These are phyloP conservation scores for Hypoxylon sp. DNA, from an alignment of 2,329 filamentous ascomycete genomes.

Conservation along the genomic window DNA sequence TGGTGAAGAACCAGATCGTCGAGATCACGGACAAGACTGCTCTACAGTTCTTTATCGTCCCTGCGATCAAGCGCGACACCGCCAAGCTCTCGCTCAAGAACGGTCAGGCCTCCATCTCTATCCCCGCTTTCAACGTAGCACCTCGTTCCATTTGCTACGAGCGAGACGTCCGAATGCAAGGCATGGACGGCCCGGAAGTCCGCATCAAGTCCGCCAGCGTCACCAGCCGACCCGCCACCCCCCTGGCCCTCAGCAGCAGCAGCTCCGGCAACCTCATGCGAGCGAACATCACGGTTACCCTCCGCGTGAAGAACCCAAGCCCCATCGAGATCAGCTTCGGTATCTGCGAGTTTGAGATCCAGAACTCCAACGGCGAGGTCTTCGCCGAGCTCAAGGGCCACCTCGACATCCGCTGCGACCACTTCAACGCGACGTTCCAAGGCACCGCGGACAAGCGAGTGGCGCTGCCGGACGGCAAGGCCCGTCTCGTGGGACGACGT, in stretches of 20 bases:
- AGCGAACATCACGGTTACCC: constrained; percentile 21
- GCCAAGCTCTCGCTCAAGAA: constrained; percentile 45
- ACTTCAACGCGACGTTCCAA: constrained; percentile 43
- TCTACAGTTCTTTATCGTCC: constrained; percentile 46
- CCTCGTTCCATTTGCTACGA: constrained; percentile 45
- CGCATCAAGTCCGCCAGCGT: constrained; percentile 24
- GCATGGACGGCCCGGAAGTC: constrained; percentile 46
- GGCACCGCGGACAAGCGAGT: constrained; percentile 39
- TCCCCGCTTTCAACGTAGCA: constrained; percentile 44
- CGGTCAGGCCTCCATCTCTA: constrained; percentile 41
- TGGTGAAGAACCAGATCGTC: constrained; percentile 46
- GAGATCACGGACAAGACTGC: constrained; percentile 45
- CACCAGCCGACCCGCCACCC: not conserved
- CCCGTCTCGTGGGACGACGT: constrained; percentile 45
- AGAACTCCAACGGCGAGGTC: constrained; percentile 28
- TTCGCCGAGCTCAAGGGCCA: constrained; percentile 48
- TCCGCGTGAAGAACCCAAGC: constrained; percentile 48
- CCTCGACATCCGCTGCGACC: constrained; percentile 45
- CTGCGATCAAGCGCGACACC: constrained; percentile 34
- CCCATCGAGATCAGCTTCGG: constrained; percentile 52
- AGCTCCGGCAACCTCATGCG: not conserved
- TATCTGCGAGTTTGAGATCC: constrained; percentile 49
- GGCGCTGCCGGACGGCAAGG: constrained; percentile 9
- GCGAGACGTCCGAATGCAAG: constrained; percentile 43
- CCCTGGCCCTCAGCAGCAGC: constrained; percentile 1